Evolutionary conservation across 1,139 yeast genomes (phyloP).

Genomic region (Pichia sp.): DNA sequence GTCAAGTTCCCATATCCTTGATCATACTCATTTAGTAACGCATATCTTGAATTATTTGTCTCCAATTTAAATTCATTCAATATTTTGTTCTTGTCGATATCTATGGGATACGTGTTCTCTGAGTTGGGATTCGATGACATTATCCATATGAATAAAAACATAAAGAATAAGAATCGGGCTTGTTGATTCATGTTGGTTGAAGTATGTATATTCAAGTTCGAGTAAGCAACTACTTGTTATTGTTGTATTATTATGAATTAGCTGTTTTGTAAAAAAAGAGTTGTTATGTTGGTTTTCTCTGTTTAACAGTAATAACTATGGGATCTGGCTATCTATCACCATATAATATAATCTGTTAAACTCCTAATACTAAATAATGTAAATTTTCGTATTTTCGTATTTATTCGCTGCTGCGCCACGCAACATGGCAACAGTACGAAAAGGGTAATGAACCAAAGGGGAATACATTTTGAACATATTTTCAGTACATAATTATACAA

Average conservation of each 20-base stretch:
- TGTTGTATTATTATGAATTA: neutral
- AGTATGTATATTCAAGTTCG: neutral
- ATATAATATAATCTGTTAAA: too few species aligned
- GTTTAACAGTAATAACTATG: neutral
- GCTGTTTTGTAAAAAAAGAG: neutral
- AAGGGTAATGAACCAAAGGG: neutral
- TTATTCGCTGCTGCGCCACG: neutral
- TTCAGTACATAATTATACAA: too few species aligned
- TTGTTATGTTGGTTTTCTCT: neutral
- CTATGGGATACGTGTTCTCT: conserved; percentile 26
- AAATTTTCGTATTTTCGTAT: too few species aligned
- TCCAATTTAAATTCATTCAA: conserved; percentile 26
- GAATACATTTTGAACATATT: too few species aligned
- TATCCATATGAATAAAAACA: conserved; percentile 27
- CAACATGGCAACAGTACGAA: neutral
- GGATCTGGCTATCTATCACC: neutral
- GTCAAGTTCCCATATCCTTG: conserved; percentile 66
- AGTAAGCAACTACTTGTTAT: neutral
- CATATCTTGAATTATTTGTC: conserved; percentile 25
- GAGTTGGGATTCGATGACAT: conserved; percentile 30
- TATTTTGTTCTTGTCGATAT: conserved; percentile 21
- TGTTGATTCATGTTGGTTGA: conserved; percentile 8
- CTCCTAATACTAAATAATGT: too few species aligned
- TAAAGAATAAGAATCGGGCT: conserved; percentile 21
- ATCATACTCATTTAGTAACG: conserved; percentile 35